phyloP scores from a whole-genome alignment of 1,139 yeast species.

The Scheffersomyces lignicola region DNA sequence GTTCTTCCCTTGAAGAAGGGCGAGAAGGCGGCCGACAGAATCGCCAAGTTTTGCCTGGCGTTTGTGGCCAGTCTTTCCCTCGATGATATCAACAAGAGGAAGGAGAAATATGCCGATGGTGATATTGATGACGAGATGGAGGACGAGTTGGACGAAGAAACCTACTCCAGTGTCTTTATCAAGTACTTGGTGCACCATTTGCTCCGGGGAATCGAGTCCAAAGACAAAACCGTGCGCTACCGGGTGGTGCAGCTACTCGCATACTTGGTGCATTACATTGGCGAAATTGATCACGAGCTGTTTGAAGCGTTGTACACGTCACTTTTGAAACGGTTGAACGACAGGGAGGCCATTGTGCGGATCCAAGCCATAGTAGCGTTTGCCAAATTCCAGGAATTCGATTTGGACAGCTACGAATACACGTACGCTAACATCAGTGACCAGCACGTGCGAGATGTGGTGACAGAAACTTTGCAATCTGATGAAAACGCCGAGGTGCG shows the following conservation, averaged over 20 bases:
- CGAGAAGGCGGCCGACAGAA: constrained; percentile 73
- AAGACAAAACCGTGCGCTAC: constrained; percentile 74
- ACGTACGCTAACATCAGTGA: constrained; percentile 20
- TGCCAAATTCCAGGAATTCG: constrained; percentile 70
- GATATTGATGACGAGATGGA: constrained; percentile 21
- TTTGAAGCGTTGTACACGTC: constrained; percentile 64
- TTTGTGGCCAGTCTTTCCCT: constrained; percentile 56
- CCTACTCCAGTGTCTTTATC: constrained; percentile 51
- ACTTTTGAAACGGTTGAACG: constrained; percentile 65
- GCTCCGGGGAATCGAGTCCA: constrained; percentile 74
- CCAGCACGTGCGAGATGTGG: constrained; percentile 42
- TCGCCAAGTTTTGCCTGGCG: constrained; percentile 70
- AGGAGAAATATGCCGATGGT: constrained; percentile 18
- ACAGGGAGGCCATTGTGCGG: constrained; percentile 77
- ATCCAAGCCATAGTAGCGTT: constrained; percentile 81
- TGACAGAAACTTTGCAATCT: constrained; percentile 60
- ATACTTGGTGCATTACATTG: constrained; percentile 66
- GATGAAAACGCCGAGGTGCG: constrained; percentile 91
- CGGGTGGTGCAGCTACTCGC: constrained; percentile 81
- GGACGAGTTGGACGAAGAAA: constrained; percentile 33
- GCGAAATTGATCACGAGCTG: constrained; percentile 74
- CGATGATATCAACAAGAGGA: constrained; percentile 26
- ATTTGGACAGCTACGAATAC: constrained; percentile 38
- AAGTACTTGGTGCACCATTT: constrained; percentile 65
- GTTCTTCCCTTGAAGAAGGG: constrained; percentile 68